Evolutionary conservation across 148 eudicot genomes (phyloP).

Genomic region (Polygonum aviculare): DNA sequence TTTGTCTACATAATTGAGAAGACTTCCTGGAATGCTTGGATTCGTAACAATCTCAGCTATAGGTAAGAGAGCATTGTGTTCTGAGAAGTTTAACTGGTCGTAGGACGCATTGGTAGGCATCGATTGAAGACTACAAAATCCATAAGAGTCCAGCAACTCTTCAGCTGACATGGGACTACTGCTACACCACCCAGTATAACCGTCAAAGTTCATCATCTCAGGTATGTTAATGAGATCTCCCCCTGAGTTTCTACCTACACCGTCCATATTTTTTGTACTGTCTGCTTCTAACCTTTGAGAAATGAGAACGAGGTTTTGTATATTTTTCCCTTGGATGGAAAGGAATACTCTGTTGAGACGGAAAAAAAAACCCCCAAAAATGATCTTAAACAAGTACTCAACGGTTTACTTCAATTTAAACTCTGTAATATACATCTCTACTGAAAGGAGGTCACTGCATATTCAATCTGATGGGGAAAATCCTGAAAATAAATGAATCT

Average conservation of each 20-base stretch:
- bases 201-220: conserved; percentile 53
- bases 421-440: background rate
- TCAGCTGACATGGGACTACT: conserved; percentile 48
- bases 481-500: background rate
- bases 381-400: background rate
- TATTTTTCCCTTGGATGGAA: background rate
- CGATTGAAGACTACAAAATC: background rate
- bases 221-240: conserved; percentile 34
- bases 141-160: conserved; percentile 47
- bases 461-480: background rate
- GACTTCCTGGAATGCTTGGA: conserved; percentile 20
- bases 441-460: background rate
- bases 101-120: conserved; percentile 15
- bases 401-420: background rate
- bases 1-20: conserved; percentile 23
- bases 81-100: conserved; percentile 41
- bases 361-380: background rate
- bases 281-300: background rate
- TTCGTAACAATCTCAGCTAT: background rate
- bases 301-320: background rate
- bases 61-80: conserved; percentile 5
- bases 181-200: conserved; percentile 62
- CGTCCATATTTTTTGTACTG: background rate
- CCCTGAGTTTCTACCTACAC: background rate
- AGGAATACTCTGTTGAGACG: background rate